Base-by-base conservation (phyloP, 257 asterid species). In the Solanum lycopersicoides region DNA sequence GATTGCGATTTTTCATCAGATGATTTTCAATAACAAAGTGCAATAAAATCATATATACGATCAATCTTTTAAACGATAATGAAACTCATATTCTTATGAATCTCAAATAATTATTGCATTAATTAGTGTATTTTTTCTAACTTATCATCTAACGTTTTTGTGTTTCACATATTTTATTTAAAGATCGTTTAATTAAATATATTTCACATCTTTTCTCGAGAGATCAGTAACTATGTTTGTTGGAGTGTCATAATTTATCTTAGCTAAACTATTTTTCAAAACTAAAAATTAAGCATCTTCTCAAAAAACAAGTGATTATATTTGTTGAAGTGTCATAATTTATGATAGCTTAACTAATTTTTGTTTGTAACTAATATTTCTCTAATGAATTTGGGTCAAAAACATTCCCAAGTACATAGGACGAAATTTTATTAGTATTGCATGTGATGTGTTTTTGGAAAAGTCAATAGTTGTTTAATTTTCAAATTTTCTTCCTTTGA, bases 1-100 rank as follows among this genome's bases (percentile, higher is more conserved):
- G 15, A 25, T 28, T 0, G 8, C 0, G 15, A 50, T 25, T 1
- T 10, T 77, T 1, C 12, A 2, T 14, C 0, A 25, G 3, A 44
- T 77, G 3, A 13, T 34, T 14, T 25, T 0, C n/a, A 4, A 42
- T 44, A 7, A 35, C 39, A 1, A 15, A 77, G 39, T n/a, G 20
- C 13, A 25, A 15, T 13, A 42, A 35, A 15, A 14, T 18, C 8
- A 42, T 25, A 28, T 28, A 28, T 28, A 42, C 50, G 7, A 23
- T 42, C 2, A n/a, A n/a, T 16, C 8, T n/a, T 42, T 9, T 77
- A 69, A 65, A 69, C 12, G 1, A 77, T 77, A 77, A 44, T 41
- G 20, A 2, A 0, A 41, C 1, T 76, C 2, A 8, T 9, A 6
- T 76, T 42, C 25, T 0, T 42, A 76, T n/a, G 2, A 42, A 42